Conservation (phyloP, 768 basidiomycete genomes). For the Leucocoprinus birnbaumii region DNA sequence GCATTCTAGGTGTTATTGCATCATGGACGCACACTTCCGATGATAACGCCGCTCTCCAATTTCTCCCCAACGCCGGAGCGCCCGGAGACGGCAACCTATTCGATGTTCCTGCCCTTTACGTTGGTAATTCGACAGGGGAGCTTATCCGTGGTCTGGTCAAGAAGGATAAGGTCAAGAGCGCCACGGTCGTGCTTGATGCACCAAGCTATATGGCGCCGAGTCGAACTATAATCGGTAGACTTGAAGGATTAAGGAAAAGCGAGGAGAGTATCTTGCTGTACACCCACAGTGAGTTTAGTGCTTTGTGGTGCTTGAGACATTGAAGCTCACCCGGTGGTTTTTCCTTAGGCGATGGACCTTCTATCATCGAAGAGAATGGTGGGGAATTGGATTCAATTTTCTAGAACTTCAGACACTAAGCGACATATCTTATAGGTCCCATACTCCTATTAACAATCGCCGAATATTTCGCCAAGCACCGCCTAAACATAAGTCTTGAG, state of each 20-base stretch:
- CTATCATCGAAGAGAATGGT: conserved; percentile 30
- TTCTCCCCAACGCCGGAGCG: conserved; percentile 25
- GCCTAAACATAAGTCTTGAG: conserved; percentile 25
- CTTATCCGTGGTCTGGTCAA: conserved; percentile 21
- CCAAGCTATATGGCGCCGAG: conserved; percentile 20
- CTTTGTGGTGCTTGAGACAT: not conserved
- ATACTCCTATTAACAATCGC: conserved; percentile 27
- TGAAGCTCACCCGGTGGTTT: not conserved
- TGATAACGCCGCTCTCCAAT: conserved; percentile 25
- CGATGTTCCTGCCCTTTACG: conserved; percentile 26
- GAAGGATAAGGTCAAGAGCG: conserved; percentile 17
- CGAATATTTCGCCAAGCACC: conserved; percentile 24
- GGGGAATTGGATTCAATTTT: not conserved
- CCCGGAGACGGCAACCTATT: conserved; percentile 21
- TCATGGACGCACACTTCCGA: conserved; percentile 27
- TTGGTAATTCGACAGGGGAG: conserved; percentile 26
- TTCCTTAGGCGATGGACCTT: conserved; percentile 25
- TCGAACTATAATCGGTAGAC: conserved; percentile 22
- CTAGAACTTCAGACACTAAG: not conserved
- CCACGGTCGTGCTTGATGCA: conserved; percentile 28
- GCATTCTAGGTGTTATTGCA: conserved; percentile 22
- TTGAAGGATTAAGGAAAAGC: conserved; percentile 17
- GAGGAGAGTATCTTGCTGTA: conserved; percentile 24
- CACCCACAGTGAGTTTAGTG: conserved; percentile 24
- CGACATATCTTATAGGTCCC: conserved; percentile 17